Evolutionary conservation across 2,329 filamentous ascomycete genomes (phyloP).

Genomic region (Eutypa lata): DNA sequence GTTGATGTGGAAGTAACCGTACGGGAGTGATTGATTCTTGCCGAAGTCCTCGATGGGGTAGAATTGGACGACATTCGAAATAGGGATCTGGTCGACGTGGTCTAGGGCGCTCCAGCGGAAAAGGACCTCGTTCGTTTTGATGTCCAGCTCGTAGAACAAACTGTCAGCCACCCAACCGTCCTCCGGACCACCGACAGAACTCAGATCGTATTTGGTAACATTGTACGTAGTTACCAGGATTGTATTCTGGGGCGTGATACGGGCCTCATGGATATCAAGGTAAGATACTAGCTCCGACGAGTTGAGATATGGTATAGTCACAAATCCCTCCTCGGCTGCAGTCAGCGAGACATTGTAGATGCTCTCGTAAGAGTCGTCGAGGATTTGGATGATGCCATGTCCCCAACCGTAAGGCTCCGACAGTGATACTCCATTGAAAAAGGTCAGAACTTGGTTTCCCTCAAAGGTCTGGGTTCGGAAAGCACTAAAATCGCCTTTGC

Average conservation of each 20-base stretch:
- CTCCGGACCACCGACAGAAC: constrained; percentile 26
- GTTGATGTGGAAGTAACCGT: constrained; percentile 27
- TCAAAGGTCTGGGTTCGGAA: constrained; percentile 25
- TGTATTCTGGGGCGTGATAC: constrained; percentile 25
- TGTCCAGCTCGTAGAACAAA: constrained; percentile 40
- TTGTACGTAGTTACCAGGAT: constrained; percentile 29
- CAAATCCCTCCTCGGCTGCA: constrained; percentile 9
- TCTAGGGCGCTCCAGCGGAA: constrained; percentile 39
- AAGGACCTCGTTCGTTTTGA: constrained; percentile 34
- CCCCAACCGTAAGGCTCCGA: constrained; percentile 25
- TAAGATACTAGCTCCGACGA: constrained; percentile 9
- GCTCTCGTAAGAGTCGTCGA: constrained; percentile 26
- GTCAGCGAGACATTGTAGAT: constrained; percentile 18
- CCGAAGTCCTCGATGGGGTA: constrained; percentile 18
- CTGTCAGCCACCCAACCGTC: constrained; percentile 33
- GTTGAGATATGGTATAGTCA: constrained; percentile 10
- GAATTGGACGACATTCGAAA: constrained; percentile 9
- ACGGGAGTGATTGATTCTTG: constrained; percentile 18
- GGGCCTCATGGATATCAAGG: constrained; percentile 31
- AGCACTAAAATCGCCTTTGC: constrained; percentile 19
- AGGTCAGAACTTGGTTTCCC: constrained; percentile 27
- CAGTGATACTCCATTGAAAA: constrained; percentile 25
- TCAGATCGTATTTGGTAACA: constrained; percentile 27
- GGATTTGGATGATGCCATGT: constrained; percentile 28
- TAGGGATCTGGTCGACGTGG: constrained; percentile 30